Base-by-base conservation (phyloP, 2,329 filamentous ascomycete genomes). In the Trichoderma harzianum region DNA sequence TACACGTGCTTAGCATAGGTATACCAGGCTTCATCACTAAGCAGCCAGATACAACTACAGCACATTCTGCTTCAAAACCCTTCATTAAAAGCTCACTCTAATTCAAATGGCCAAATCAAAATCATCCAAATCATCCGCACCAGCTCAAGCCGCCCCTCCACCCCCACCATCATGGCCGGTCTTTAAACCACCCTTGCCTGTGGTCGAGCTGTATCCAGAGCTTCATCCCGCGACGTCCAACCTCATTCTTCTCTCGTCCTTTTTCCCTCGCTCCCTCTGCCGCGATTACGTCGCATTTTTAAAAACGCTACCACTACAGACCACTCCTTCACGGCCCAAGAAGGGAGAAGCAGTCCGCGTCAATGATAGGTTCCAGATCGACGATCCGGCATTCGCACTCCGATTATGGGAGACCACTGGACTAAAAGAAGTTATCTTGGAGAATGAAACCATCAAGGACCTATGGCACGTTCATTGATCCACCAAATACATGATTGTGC, bases 321-420 rank as follows among this genome's bases (percentile, higher is more conserved):
- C 93, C 1, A 97, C 93, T 0, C 93, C 93, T 0, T 90, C 89
- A 0, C 90, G 89, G 73, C 93, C 93, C 1, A 95, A 93, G 80
- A 90, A 89, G 73, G 93, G 93, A 62, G 91, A 96, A 70, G 94
- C 94, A 1, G 87, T 93, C 8, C 87, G 95, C 43, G 92, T 97
- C 61, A 98, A 98, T 79, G 95, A 98, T 79, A 90, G 95, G 12
- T 97, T 92, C 76, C 93, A 97, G 82, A 84, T 97, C 24, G 84
- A 94, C 32, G 95, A 98, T 82, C 82, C 88, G 32, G 80, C 75
- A 0, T 97, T 98, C 80, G 93, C 95, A 0, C 86, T 89, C 76
- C 84, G 87, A 69, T 81, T 98, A 16, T 98, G 95, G 94, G 86
- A 86, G 58, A 86, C 89, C 73, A 97, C 94, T 1, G 92, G 91